Evolutionary conservation across 352 stramenopile species (phyloP).

Genomic region (Globisporangium sylvaticum): DNA sequence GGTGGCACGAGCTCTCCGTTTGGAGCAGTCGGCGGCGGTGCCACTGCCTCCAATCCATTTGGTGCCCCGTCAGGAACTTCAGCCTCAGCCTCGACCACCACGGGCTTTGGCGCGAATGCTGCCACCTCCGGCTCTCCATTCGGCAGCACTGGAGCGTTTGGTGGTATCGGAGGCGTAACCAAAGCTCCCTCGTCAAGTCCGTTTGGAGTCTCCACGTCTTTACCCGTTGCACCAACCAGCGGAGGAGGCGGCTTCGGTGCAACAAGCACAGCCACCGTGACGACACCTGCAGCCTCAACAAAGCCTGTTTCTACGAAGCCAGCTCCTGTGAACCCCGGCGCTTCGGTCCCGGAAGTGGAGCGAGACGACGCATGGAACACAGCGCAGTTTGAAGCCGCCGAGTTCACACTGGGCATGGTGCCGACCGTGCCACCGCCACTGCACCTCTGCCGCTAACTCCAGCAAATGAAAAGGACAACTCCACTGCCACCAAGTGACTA

Average conservation of each 20-base stretch:
- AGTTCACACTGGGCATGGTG: conserved; percentile 59
- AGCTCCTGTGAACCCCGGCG: neutral
- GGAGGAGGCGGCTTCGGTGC: neutral
- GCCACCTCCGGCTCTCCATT: conserved; percentile 1
- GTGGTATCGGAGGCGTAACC: neutral
- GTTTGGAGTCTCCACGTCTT: conserved; percentile 23
- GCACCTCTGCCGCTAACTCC: conserved; percentile 42
- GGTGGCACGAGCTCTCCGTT: conserved; percentile 3
- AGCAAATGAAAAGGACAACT: no score
- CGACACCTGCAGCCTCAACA: conserved; percentile 7
- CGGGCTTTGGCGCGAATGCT: no score
- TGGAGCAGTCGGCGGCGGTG: neutral
- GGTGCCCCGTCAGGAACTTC: neutral
- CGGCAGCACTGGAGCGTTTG: conserved; percentile 5
- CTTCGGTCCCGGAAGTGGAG: neutral
- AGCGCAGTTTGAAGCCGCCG: conserved; percentile 46
- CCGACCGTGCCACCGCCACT: conserved; percentile 49
- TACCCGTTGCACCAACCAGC: neutral
- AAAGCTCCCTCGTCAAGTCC: conserved; percentile 22
- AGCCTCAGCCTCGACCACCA: neutral
- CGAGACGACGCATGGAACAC: conserved; percentile 63
- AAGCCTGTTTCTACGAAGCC: neutral
- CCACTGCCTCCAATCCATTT: neutral
- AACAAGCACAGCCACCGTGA: conserved; percentile 1
- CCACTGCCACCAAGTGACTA: no score